Base-by-base conservation (phyloP, 371 early-diverging fungal genomes). In the Funneliformis caledonium region DNA sequence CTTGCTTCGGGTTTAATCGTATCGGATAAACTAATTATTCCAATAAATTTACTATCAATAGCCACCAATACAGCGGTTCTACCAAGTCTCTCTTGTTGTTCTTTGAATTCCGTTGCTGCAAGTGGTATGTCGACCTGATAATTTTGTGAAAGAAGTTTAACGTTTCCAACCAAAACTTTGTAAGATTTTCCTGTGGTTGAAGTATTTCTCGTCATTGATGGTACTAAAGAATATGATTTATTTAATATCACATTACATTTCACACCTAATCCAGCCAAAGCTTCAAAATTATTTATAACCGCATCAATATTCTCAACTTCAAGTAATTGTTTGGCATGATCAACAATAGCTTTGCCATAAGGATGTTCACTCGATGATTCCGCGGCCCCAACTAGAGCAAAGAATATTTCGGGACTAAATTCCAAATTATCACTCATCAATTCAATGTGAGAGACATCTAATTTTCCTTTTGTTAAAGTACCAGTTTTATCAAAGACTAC, bases 401-500 rank as follows among this genome's bases (percentile, higher is more conserved):
- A 86, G 69, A 94, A 83, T 19, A 85, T 84, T 52, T 78, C 59
- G 11, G 64, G 48, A 14, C 67, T 56, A 52, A 79, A 16, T 1
- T 79, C 77, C 0, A 85, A 43, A 6, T 68, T 76, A 1, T 56
- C 37, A 11, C 72, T 62, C 37, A 83, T 43, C 4, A 85, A 26
- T 87, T 88, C 87, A 0, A 76, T 82, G 77, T 89, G 86, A 2
- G 89, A 86, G 47, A 92, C 90, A 10, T 83, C 81, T 61, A 90
- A 89, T 52, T 91, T 90, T 26, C 93, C 93, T 6, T 87, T 84
- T 2, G 95, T 95, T 69, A 95, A 77, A 0, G 95, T 95, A 14
- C 95, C 95, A 0, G 95, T 95, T 84, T 95, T 95, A 87, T 95
- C 95, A 87, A 96, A 98, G 82, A 96, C 96, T 80, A 97, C 95